Evolutionary conservation across 169 alveolate species (phyloP).

Genomic region (Plasmodium knowlesi): DNA sequence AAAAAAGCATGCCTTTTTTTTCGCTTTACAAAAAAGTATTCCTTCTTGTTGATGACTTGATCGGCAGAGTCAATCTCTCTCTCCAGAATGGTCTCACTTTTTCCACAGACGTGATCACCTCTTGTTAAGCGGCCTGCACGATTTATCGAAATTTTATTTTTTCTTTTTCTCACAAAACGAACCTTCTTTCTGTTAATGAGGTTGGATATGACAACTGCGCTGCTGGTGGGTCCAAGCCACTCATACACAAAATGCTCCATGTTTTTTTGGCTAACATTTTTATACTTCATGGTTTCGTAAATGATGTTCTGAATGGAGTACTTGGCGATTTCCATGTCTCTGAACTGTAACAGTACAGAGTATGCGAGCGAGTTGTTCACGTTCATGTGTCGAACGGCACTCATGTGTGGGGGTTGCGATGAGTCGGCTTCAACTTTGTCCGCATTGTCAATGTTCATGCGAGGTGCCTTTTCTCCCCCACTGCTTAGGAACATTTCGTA

Average conservation of each 20-base stretch:
- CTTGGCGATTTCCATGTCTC: conserved; percentile 61
- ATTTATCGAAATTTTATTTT: neutral
- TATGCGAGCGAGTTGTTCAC: conserved; percentile 29
- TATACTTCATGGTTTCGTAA: conserved; percentile 54
- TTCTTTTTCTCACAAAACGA: conserved; percentile 37
- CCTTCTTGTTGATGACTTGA: neutral
- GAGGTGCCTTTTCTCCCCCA: neutral
- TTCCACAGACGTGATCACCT: neutral
- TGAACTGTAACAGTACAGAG: conserved; percentile 20
- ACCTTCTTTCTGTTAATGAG: conserved; percentile 64
- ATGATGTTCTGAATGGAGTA: conserved; percentile 60
- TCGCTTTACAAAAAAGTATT: conserved; percentile 3
- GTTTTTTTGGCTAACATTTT: conserved; percentile 15
- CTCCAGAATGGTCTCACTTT: neutral
- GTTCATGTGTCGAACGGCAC: conserved; percentile 2
- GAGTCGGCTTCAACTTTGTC: neutral
- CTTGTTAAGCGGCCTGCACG: neutral
- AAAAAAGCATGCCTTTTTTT: conserved; percentile 45
- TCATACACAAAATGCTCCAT: conserved; percentile 45
- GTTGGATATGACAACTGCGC: conserved; percentile 49
- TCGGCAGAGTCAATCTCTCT: neutral
- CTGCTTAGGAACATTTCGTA: conserved; percentile 28
- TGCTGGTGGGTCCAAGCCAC: conserved; percentile 67
- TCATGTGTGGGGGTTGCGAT: neutral
- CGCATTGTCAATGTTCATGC: neutral